Evolutionary conservation across 2,329 filamentous ascomycete genomes (phyloP).

Genomic region (Aspergillus quadricinctus): DNA sequence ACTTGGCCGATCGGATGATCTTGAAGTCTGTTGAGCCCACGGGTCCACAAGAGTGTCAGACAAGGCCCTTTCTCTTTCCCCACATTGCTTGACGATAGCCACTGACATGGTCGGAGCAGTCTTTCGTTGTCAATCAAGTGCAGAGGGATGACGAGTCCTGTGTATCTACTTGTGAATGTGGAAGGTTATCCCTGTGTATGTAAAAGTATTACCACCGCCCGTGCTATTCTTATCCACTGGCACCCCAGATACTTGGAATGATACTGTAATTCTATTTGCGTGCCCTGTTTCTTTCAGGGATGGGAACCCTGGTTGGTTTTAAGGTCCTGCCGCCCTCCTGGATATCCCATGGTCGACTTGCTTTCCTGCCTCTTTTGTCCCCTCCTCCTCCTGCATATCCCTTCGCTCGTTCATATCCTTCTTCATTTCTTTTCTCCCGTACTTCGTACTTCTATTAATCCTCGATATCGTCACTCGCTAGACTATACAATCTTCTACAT

Average conservation of each 20-base stretch:
- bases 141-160: not conserved
- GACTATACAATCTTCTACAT: constrained; percentile 9
- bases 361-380: constrained; percentile 1
- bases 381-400: not conserved
- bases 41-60: not conserved
- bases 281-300: constrained; percentile 1
- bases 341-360: not conserved
- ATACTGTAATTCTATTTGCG: not conserved
- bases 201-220: not conserved
- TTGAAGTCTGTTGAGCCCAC: not conserved
- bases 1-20: not conserved
- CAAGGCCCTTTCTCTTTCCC: not conserved
- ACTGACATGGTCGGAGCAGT: not conserved
- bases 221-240: not conserved
- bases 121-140: not conserved
- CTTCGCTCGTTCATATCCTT: not conserved
- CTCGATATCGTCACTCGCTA: constrained; percentile 22
- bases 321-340: not conserved
- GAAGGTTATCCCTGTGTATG: not conserved
- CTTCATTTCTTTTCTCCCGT: constrained; percentile 17
- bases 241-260: not conserved
- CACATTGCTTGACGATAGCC: not conserved
- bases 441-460: constrained; percentile 17
- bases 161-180: not conserved
- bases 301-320: not conserved